A percentile compares a stretch with the other conserved stretches of the same genome.
Conservation (phyloP, 768 basidiomycete species). For the Sistotremastrum suecicum region DNA sequence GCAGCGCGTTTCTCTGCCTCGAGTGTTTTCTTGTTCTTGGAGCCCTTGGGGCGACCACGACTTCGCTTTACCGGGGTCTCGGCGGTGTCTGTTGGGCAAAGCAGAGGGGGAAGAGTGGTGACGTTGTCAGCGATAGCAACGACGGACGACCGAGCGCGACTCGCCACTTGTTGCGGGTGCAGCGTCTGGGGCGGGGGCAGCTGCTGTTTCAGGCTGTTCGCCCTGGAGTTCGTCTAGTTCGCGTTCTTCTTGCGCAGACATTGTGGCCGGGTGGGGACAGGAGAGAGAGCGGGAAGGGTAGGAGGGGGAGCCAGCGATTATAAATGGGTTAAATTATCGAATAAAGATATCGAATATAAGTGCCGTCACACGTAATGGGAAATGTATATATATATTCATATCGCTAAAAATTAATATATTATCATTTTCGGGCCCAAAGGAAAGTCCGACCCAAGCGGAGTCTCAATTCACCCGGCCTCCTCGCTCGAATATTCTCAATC, state of each 20-base stretch:
- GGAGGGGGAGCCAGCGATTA: slow-evolving; percentile 27
- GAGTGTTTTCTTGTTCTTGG: slow-evolving; percentile 53
- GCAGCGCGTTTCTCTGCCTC: slow-evolving; percentile 18
- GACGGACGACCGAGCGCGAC: slow-evolving; percentile 3
- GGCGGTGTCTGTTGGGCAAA: slow-evolving; percentile 19
- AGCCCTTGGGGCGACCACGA: slow-evolving; percentile 81
- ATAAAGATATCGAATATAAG: slow-evolving; percentile 60
- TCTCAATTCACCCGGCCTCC: not conserved
- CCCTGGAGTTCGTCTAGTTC: slow-evolving; percentile 36
- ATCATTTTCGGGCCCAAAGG: slow-evolving; percentile 19
- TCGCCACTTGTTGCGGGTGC: slow-evolving; percentile 12
- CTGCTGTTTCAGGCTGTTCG: slow-evolving; percentile 40
- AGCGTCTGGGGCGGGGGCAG: not conserved
- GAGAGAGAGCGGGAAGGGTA: slow-evolving; percentile 14
- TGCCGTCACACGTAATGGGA: slow-evolving; percentile 19
- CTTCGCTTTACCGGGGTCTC: slow-evolving; percentile 50
- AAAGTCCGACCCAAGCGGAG: not conserved
- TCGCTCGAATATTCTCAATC: not conserved
- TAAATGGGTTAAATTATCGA: slow-evolving; percentile 64
- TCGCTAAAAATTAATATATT: slow-evolving; percentile 19
- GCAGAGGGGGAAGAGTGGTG: slow-evolving; percentile 22
- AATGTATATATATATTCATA: slow-evolving; percentile 52
- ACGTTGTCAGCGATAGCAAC: not conserved
- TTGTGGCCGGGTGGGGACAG: slow-evolving; percentile 19
- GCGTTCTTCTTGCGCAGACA: slow-evolving; percentile 51